Evolutionary conservation across 441 rosid species (phyloP), one percentile per base, ranked within the genome.

Genomic region (Omphalea diandra): DNA sequence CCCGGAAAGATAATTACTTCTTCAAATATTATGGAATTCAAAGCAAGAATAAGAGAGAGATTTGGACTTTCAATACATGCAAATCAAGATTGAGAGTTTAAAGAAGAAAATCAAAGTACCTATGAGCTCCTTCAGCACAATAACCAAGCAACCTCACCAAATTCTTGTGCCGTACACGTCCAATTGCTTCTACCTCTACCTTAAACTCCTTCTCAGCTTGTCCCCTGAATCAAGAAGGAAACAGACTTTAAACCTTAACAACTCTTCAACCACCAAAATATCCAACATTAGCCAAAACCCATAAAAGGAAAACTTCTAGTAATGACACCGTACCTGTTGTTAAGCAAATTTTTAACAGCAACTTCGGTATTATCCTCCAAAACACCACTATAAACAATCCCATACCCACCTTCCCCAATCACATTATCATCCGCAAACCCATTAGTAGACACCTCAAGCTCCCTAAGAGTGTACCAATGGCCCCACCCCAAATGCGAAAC

Each of bases 101-200:
- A 65, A 54, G 43, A 41, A 43, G 58, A 44, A 77, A 35, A 22
- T 5, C 31, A 22, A 29, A 61, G 40, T 70, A 85, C 89, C 93
- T 83, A 65, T 84, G 88, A 80, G 90, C 88, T 70, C 93, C 93
- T 78, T 88, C 93, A 65, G 85, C 90, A 69, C 93, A 86, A 58
- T 86, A 88, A 24, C 93, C 93, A 29, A 86, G 85, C 78, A 88
- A 52, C 53, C 90, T 79, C 46, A 88, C 93, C 73, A 88, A 79
- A 74, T 88, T 88, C 83, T 88, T 88, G 63, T 88, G 93, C 65
- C 93, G 80, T 12, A 88, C 93, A 17, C 87, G 83, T 9, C 93
- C 93, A 61, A 88, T 88, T 38, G 87, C 89, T 82, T 86, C 93
- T 11, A 86, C 93, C 79, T 88, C 93, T 47, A 86, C 89, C 68